A percentile compares a stretch with the other conserved stretches of the same genome.
phyloP scores from a whole-genome alignment of 164 flowering plant species.

The Umbilicus rupestris region DNA sequence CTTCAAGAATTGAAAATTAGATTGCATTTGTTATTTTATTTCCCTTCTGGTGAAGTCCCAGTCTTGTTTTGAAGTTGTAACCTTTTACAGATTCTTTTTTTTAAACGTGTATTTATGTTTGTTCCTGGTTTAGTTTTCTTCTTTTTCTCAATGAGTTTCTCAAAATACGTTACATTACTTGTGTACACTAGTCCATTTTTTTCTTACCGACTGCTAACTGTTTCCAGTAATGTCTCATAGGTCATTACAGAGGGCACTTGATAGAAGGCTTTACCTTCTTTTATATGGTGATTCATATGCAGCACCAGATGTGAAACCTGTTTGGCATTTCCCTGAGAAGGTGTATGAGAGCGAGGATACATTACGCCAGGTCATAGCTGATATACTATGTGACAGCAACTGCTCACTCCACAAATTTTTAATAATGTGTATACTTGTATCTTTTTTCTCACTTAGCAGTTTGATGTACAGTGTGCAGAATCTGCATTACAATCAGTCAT shows the following conservation, averaged over 20 bases:
- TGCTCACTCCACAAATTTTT: background rate
- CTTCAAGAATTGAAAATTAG: no score
- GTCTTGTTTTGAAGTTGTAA: no score
- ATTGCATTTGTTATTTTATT: no score
- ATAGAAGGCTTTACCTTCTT: conserved; percentile 83
- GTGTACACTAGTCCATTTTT: background rate
- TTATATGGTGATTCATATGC: conserved; percentile 52
- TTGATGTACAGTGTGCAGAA: conserved; percentile 77
- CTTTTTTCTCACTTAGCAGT: conserved; percentile 7
- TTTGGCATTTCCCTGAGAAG: conserved; percentile 97
- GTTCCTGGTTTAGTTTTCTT: no score
- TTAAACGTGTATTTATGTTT: no score
- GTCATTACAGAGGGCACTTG: conserved; percentile 87
- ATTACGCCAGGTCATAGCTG: conserved; percentile 53
- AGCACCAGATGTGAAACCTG: conserved; percentile 49
- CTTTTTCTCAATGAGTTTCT: background rate
- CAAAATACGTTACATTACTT: no score
- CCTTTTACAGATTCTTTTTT: no score
- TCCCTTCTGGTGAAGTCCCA: no score
- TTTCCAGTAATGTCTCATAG: conserved; percentile 26
- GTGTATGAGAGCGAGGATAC: conserved; percentile 72
- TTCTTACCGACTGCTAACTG: background rate
- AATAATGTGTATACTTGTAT: background rate
- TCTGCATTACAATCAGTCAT: conserved; percentile 72
- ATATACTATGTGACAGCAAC: background rate